phyloP scores from a whole-genome alignment of 2,329 filamentous ascomycete genomes.

The Apiospora malaysiana region DNA sequence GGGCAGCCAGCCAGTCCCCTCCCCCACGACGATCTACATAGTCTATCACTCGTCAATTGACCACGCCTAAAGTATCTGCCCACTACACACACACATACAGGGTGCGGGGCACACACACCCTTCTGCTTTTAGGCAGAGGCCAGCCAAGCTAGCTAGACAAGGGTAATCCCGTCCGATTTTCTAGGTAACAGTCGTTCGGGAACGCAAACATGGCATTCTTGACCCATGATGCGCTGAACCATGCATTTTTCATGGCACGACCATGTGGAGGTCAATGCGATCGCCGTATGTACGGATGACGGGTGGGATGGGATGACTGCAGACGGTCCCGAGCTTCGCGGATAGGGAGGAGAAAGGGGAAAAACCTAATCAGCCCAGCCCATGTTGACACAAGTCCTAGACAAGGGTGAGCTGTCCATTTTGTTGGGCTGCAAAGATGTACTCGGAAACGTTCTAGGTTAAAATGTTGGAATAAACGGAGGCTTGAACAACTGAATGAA shows the following conservation, averaged over 20 bases:
- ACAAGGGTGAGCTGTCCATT: background rate
- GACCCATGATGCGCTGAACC: background rate
- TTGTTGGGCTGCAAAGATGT: no score
- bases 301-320: conserved; percentile 10
- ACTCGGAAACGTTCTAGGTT: no score
- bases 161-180: background rate
- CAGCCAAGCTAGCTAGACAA: background rate
- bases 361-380: background rate
- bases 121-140: background rate
- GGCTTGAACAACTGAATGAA: no score
- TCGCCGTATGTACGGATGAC: background rate
- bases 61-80: background rate
- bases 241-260: background rate
- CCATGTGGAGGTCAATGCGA: background rate
- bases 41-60: background rate
- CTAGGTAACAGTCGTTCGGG: conserved; percentile 10
- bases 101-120: background rate
- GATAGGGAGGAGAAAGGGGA: background rate
- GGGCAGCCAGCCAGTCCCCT: background rate
- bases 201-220: background rate
- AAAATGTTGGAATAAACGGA: no score
- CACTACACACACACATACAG: no score
- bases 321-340: background rate
- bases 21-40: background rate
- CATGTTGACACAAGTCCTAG: background rate